Conservation (phyloP, 306 rosid genomes). For the Quercus variabilis region DNA sequence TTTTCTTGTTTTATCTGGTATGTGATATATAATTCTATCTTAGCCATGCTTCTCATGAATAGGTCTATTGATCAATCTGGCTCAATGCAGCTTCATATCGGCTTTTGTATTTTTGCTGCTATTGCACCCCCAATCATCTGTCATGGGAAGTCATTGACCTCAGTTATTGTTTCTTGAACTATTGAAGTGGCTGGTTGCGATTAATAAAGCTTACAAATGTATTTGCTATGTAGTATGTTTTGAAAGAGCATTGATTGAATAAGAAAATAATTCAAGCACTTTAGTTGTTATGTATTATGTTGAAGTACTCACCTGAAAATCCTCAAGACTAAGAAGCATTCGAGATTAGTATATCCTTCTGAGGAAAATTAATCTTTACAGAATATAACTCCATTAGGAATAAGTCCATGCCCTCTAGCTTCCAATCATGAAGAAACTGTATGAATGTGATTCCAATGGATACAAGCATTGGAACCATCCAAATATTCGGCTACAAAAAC, state of each 20-base stretch:
- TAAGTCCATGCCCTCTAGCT: too few species aligned
- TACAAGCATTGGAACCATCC: too few species aligned
- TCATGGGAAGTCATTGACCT: constrained; percentile 89
- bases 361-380: too few species aligned
- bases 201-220: neutral
- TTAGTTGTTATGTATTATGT: too few species aligned
- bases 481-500: too few species aligned
- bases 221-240: neutral
- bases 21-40: constrained; percentile 22
- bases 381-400: too few species aligned
- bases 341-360: too few species aligned
- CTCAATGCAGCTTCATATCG: constrained; percentile 72
- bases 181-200: neutral
- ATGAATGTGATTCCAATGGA: too few species aligned
- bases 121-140: constrained; percentile 96
- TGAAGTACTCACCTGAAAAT: too few species aligned
- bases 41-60: neutral
- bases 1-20: constrained; percentile 93
- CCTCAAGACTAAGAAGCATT: too few species aligned
- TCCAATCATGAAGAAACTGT: too few species aligned
- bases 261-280: too few species aligned
- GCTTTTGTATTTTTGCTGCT: constrained; percentile 84
- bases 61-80: constrained; percentile 30
- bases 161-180: constrained; percentile 37
- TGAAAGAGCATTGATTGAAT: neutral